phyloP scores from a whole-genome alignment of 2,329 filamentous ascomycete species.

The Diplodia intermedia region DNA sequence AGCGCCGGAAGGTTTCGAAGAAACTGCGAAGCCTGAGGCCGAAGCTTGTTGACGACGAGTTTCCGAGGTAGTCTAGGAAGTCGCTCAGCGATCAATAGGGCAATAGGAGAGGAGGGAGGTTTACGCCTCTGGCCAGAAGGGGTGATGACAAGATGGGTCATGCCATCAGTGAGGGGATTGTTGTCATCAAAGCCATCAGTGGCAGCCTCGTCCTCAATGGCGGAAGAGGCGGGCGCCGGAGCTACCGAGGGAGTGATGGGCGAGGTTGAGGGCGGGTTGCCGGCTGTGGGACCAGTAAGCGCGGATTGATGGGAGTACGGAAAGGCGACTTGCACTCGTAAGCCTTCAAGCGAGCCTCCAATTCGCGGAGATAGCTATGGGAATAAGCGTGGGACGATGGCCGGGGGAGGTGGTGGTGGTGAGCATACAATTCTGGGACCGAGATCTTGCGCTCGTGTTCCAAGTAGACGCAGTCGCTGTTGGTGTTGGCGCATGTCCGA shows the following conservation, averaged over 20 bases:
- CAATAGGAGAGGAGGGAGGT: background rate
- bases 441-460: conserved; percentile 36
- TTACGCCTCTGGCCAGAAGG: conserved; percentile 32
- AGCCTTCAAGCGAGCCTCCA: conserved; percentile 35
- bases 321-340: conserved; percentile 34
- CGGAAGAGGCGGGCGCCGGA: conserved; percentile 3
- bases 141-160: conserved; percentile 32
- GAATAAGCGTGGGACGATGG: background rate
- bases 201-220: conserved; percentile 4
- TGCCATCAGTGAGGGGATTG: conserved; percentile 31
- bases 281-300: conserved; percentile 7
- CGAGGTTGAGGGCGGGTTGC: background rate
- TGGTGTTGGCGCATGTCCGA: conserved; percentile 34
- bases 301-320: background rate
- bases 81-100: background rate
- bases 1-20: conserved; percentile 38
- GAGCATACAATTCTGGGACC: conserved; percentile 36
- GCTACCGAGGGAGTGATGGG: background rate
- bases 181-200: conserved; percentile 27
- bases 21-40: conserved; percentile 38
- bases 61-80: conserved; percentile 38
- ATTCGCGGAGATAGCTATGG: conserved; percentile 35
- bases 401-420: conserved; percentile 24
- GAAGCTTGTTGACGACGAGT: conserved; percentile 39
- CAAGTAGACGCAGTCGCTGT: conserved; percentile 36